phyloP scores from a whole-genome alignment of 1,284 basidiomycete species.

The Rhodotorula sp. region DNA sequence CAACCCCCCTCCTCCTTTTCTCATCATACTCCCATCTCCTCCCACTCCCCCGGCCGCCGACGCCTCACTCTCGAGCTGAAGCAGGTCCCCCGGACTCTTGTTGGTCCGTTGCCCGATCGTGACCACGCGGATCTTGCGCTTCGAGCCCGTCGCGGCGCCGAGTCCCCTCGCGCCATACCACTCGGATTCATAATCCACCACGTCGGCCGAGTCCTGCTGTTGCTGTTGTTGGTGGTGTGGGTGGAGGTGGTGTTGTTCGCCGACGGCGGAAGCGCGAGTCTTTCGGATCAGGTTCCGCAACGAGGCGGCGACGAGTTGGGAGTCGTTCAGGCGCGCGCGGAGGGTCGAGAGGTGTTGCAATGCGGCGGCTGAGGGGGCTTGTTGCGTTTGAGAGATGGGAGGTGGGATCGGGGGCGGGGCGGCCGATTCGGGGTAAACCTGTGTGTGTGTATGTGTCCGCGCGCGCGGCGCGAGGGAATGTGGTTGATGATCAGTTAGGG shows the following conservation, averaged over 20 bases:
- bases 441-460: background rate
- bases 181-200: constrained; percentile 36
- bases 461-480: no score
- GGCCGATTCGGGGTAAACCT: constrained; percentile 37
- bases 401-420: constrained; percentile 27
- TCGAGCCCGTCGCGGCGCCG: background rate
- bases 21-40: background rate
- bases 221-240: background rate
- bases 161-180: constrained; percentile 26
- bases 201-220: constrained; percentile 24
- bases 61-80: background rate
- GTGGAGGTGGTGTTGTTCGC: background rate
- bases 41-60: background rate
- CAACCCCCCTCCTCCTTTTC: background rate
- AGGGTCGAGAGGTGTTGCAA: constrained; percentile 36
- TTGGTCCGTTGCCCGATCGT: constrained; percentile 3
- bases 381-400: constrained; percentile 24
- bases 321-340: constrained; percentile 36
- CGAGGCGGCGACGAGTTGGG: constrained; percentile 29
- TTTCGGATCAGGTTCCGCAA: constrained; percentile 36
- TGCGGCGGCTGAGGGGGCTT: constrained; percentile 26
- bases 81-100: background rate
- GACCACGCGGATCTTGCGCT: constrained; percentile 6
- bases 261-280: background rate
- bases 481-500: background rate